Evolutionary conservation across 2,329 filamentous ascomycete genomes (phyloP).

Genomic region (Aspergillus hortae): DNA sequence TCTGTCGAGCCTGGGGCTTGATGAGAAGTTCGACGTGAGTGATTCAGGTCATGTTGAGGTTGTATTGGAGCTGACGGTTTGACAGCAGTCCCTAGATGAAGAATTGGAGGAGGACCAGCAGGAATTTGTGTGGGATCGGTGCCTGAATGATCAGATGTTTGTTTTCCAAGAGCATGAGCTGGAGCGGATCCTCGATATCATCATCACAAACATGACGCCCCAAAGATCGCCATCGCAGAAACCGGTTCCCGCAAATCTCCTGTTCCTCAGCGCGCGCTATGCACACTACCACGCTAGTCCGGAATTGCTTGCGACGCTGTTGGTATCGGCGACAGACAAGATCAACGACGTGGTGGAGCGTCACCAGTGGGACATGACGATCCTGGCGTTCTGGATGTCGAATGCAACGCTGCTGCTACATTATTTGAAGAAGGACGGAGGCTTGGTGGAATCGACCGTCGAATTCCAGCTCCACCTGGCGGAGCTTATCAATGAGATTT

Average conservation of each 20-base stretch:
- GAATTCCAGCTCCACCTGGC: conserved; percentile 91
- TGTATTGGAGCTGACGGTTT: conserved; percentile 1
- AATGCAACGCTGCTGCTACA: conserved; percentile 94
- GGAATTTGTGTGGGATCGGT: conserved; percentile 94
- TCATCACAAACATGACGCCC: conserved; percentile 97
- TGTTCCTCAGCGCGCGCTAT: conserved; percentile 92
- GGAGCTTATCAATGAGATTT: conserved; percentile 96
- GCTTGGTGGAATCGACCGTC: conserved; percentile 73
- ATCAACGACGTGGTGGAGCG: conserved; percentile 96
- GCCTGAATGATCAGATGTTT: conserved; percentile 98
- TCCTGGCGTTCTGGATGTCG: conserved; percentile 97
- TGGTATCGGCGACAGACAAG: conserved; percentile 86
- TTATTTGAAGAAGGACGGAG: conserved; percentile 91
- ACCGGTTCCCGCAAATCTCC: conserved; percentile 92
- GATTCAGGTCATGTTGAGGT: background rate
- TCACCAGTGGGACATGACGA: conserved; percentile 99
- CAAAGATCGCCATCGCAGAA: conserved; percentile 96
- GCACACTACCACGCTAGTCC: conserved; percentile 92
- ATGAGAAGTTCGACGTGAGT: conserved; percentile 86
- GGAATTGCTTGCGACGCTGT: conserved; percentile 75
- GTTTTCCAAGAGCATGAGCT: conserved; percentile 96
- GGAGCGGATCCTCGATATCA: conserved; percentile 85
- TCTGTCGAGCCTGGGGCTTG: conserved; percentile 88
- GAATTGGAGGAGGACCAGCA: conserved; percentile 85
- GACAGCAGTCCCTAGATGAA: conserved; percentile 60